Percentiles rank a stretch among this genome's conserved stretches.
These are phyloP conservation scores for Phaeoacremonium minimum DNA, from an alignment of 2,329 filamentous ascomycete species.

Conservation along the genomic window DNA sequence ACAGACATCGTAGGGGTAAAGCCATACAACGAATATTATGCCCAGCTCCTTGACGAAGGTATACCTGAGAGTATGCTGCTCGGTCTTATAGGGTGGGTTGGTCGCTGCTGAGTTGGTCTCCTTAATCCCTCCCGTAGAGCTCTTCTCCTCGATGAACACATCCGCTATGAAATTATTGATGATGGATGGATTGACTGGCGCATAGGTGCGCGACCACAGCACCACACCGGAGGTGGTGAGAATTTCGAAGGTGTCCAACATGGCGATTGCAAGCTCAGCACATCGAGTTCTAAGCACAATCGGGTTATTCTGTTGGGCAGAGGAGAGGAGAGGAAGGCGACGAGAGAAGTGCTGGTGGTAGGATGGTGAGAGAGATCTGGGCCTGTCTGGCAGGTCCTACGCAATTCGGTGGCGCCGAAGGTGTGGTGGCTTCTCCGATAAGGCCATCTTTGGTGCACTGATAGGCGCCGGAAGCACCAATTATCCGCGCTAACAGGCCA, in stretches of 20 bases:
- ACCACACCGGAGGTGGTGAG: constrained; percentile 94
- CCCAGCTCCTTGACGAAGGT: constrained; percentile 88
- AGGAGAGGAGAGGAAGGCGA: too few species aligned
- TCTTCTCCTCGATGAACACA: constrained; percentile 95
- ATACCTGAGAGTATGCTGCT: constrained; percentile 95
- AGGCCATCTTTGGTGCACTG: too few species aligned
- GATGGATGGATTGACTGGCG: constrained; percentile 72
- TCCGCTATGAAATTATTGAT: constrained; percentile 95
- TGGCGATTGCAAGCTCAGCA: constrained; percentile 33
- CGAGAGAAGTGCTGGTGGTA: too few species aligned
- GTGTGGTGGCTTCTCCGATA: background rate
- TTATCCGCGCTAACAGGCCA: background rate
- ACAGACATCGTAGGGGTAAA: too few species aligned
- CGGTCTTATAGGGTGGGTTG: constrained; percentile 78
- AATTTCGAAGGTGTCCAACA: constrained; percentile 97
- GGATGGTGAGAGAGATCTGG: too few species aligned
- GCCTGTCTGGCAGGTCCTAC: too few species aligned
- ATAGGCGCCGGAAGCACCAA: background rate
- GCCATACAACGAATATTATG: constrained; percentile 84
- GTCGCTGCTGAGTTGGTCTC: constrained; percentile 53
- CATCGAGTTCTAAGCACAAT: too few species aligned
- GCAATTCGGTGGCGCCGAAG: background rate
- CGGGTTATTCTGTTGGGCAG: too few species aligned
- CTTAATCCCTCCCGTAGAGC: constrained; percentile 55
- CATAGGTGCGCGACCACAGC: constrained; percentile 88